Conservation (phyloP, 176 grass and related monocot species). For the Oryza coarctata region DNA sequence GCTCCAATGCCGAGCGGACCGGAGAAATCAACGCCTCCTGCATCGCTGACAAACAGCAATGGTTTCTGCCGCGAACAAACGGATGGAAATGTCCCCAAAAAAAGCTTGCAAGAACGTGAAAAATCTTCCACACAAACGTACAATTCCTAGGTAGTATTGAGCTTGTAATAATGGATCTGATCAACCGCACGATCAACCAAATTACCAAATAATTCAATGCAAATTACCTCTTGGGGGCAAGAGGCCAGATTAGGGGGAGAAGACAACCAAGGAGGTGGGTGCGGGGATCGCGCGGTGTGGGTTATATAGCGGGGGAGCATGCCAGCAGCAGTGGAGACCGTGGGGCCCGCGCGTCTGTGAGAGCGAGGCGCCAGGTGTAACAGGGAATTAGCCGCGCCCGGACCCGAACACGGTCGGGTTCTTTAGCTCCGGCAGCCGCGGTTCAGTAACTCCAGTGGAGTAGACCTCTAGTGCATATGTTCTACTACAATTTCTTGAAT, state of each 20-base stretch:
- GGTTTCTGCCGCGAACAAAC: slow-evolving; percentile 18
- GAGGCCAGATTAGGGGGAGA: not conserved
- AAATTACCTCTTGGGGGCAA: slow-evolving; percentile 22
- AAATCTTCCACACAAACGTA: not conserved
- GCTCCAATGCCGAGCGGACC: slow-evolving; percentile 55
- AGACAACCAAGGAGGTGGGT: slow-evolving; percentile 7
- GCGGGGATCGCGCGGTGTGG: not conserved
- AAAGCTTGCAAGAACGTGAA: not conserved
- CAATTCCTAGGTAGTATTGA: not conserved
- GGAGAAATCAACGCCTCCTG: slow-evolving; percentile 55
- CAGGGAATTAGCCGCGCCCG: not conserved
- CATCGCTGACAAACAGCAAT: slow-evolving; percentile 53
- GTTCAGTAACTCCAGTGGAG: no score
- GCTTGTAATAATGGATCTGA: not conserved
- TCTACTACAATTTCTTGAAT: no score
- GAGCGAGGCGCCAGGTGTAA: not conserved
- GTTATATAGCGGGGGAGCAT: slow-evolving; percentile 47
- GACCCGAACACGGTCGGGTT: slow-evolving; percentile 21
- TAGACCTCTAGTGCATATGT: no score
- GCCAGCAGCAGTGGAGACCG: slow-evolving; percentile 38
- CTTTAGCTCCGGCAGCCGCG: not conserved
- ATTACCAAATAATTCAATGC: not conserved
- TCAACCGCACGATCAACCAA: not conserved
- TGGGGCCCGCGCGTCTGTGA: slow-evolving; percentile 36
- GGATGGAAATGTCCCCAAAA: not conserved